phyloP scores from a whole-genome alignment of 2,329 filamentous ascomycete genomes.

The Colletotrichum tamarilloi region DNA sequence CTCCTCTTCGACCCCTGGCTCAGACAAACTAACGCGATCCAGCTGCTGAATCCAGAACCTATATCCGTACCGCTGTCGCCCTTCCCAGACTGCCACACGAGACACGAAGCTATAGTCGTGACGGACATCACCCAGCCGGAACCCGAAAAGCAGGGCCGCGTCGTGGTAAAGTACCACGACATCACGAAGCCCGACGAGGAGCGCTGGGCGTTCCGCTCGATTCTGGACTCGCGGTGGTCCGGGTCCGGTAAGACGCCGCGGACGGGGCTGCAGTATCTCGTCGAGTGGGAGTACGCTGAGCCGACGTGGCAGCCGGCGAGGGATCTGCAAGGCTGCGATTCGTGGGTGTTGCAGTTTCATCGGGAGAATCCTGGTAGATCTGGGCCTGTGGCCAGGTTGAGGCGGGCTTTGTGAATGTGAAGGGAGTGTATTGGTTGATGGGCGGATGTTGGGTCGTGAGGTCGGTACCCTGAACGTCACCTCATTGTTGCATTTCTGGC shows the following conservation, averaged over 20 bases:
- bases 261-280: slow-evolving; percentile 22
- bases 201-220: slow-evolving; percentile 23
- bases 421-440: not conserved
- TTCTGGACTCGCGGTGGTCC: slow-evolving; percentile 21
- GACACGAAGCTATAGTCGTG: not conserved
- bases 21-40: slow-evolving; percentile 12
- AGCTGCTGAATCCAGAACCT: not conserved
- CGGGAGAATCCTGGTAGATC: slow-evolving; percentile 1
- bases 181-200: slow-evolving; percentile 22
- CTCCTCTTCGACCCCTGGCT: slow-evolving; percentile 29
- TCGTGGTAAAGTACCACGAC: slow-evolving; percentile 11
- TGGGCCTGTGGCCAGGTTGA: slow-evolving; percentile 19
- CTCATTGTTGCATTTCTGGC: not conserved
- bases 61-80: not conserved
- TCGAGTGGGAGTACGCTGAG: slow-evolving; percentile 31
- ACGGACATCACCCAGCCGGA: slow-evolving; percentile 22
- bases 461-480: not conserved
- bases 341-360: slow-evolving; percentile 28
- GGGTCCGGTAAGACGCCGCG: slow-evolving; percentile 17
- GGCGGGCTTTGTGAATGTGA: not conserved
- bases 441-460: not conserved
- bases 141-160: slow-evolving; percentile 20
- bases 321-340: slow-evolving; percentile 25
- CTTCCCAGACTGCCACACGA: not conserved
- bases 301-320: slow-evolving; percentile 30